Conservation (phyloP, 2,329 filamentous ascomycete species). For the Diaporthe helianthi region DNA sequence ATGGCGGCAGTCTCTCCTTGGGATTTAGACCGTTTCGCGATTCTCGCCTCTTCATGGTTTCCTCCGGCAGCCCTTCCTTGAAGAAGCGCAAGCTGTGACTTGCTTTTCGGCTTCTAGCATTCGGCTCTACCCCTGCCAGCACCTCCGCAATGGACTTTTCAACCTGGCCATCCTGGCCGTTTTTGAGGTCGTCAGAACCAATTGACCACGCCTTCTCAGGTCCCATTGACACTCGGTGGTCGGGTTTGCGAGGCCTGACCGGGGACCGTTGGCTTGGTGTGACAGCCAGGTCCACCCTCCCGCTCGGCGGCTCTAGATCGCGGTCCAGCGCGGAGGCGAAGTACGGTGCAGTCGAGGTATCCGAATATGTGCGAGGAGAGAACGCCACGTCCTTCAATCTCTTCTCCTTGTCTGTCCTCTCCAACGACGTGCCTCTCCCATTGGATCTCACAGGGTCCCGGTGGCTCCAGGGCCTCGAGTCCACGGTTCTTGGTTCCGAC, state of each 20-base stretch:
- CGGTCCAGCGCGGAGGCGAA: constrained; percentile 1
- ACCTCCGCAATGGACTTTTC: constrained; percentile 71
- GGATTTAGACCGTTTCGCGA: constrained; percentile 42
- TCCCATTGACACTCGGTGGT: constrained; percentile 52
- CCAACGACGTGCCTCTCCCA: constrained; percentile 49
- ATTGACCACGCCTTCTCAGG: constrained; percentile 71
- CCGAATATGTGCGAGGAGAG: constrained; percentile 36
- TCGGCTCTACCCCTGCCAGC: constrained; percentile 66
- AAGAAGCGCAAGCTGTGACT: constrained; percentile 73
- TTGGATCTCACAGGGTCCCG: constrained; percentile 44
- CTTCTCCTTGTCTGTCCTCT: constrained; percentile 52
- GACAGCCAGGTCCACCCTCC: background rate
- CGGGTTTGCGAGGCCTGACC: constrained; percentile 46
- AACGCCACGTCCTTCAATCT: constrained; percentile 41
- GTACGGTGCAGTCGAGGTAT: constrained; percentile 8
- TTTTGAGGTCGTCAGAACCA: constrained; percentile 56
- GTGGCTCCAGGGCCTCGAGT: constrained; percentile 45
- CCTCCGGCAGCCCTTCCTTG: constrained; percentile 69
- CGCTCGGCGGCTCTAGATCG: constrained; percentile 2
- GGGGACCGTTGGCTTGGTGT: constrained; percentile 23
- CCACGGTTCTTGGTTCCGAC: constrained; percentile 45
- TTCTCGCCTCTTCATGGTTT: constrained; percentile 63
- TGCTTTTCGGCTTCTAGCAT: constrained; percentile 70
- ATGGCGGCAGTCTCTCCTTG: constrained; percentile 50
- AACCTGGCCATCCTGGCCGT: constrained; percentile 62